Percentiles rank a stretch among this genome's conserved stretches.
These are phyloP conservation scores for Skeletonema potamos DNA, from an alignment of 108 stramenopile species.

Conservation along the genomic window DNA sequence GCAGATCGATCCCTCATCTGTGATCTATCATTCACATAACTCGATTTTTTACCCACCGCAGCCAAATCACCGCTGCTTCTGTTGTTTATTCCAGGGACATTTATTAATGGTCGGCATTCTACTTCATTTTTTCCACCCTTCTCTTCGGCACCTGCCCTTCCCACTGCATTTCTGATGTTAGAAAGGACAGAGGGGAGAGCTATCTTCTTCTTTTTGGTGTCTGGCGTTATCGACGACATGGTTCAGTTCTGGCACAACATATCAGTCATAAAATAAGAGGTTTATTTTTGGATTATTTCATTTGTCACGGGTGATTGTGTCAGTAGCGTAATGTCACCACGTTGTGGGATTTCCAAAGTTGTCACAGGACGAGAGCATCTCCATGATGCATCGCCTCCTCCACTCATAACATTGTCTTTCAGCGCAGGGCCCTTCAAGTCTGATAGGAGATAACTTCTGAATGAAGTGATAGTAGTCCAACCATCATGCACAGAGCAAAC, in stretches of 20 bases:
- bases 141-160: slow-evolving; percentile 10
- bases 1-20: neutral
- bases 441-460: too few relatives aligned
- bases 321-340: neutral
- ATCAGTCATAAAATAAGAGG: too few relatives aligned
- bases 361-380: neutral
- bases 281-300: neutral
- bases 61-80: neutral
- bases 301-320: neutral
- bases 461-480: too few relatives aligned
- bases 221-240: slow-evolving; percentile 12
- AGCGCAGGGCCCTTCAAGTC: too few relatives aligned
- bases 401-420: neutral
- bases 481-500: neutral
- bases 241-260: too few relatives aligned
- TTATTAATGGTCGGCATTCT: slow-evolving; percentile 25
- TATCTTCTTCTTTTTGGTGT: slow-evolving; percentile 29
- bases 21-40: neutral
- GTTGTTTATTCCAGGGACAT: neutral
- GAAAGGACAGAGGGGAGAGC: slow-evolving; percentile 43
- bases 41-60: neutral
- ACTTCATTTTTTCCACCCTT: slow-evolving; percentile 24
- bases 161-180: slow-evolving; percentile 38
- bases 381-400: neutral
- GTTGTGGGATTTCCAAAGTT: too few relatives aligned